phyloP scores from a whole-genome alignment of 2,329 filamentous ascomycete genomes.

The Fusarium miscanthi region DNA sequence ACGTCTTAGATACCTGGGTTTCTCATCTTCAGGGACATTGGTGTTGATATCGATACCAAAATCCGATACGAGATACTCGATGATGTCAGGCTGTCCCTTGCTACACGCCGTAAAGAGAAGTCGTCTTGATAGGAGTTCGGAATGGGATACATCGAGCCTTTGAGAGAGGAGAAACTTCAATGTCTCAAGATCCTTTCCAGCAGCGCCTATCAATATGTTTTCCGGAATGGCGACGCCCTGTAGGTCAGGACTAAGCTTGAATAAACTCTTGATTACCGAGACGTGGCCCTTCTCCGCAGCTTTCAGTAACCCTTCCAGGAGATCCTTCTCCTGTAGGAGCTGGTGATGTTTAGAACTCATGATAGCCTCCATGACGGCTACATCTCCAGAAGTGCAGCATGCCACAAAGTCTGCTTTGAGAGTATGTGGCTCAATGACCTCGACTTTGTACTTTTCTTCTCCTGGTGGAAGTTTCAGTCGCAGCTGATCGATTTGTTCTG shows the following conservation, averaged over 20 bases:
- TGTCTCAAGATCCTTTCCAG: background rate
- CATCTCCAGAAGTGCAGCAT: background rate
- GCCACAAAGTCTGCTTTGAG: background rate
- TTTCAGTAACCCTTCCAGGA: background rate
- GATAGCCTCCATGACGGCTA: background rate
- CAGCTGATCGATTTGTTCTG: background rate
- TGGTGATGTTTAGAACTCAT: background rate
- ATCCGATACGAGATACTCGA: background rate
- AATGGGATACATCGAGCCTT: accelerated
- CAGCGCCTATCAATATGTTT: background rate
- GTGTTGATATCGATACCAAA: background rate
- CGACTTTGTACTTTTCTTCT: background rate
- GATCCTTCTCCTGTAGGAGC: background rate
- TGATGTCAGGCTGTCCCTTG: background rate
- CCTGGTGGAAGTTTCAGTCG: background rate
- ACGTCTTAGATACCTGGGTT: background rate
- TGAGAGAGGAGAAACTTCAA: background rate
- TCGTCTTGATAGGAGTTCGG: background rate
- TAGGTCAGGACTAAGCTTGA: background rate
- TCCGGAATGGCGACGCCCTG: background rate
- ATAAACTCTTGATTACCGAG: background rate
- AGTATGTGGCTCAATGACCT: background rate
- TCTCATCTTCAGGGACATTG: background rate
- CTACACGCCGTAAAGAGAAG: background rate
- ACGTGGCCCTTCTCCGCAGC: background rate